Base-by-base conservation (phyloP, 2,329 filamentous ascomycete species). In the Penicillium sp. region DNA sequence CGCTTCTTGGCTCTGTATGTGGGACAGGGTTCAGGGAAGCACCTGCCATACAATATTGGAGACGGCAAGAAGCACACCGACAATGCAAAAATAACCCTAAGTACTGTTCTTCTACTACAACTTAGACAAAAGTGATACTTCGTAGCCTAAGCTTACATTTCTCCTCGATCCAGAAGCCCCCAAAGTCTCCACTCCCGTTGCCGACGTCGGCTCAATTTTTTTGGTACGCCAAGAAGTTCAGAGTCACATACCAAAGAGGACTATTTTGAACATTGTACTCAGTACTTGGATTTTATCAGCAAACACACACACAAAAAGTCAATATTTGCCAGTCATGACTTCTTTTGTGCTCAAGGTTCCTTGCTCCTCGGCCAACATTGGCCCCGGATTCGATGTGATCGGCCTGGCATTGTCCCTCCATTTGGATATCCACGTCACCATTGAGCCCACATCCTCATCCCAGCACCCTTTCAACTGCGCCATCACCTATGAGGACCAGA, bases 301-400 rank as follows among this genome's bases (percentile, higher is more conserved):
- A 27, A 18, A 29, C 34, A 13, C 19, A 49, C 33, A 40, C 30
- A 29, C 30, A 22, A 36, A 36, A 22, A 31, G 30, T 34, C 36
- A 31, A 31, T 42, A 25, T 46, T 49, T 39, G 58, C 58, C 51
- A 41, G 58, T 58, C 53, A 42, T 52, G 54, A 57, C 60, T 42
- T 82, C 81, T 46, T 86, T 87, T 72, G 75, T 80, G 60, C 88
- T 90, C 77, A 83, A 80, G 74, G 89, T 89, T 54, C 92, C 92
- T 58, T 95, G 89, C 76, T 97, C 92, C 53, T 96, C 91, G 54
- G 92, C 92, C 75, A 97, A 97, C 77, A 96, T 97, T 67, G 92
- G 89, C 60, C 92, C 92, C 41, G 92, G 92, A 51, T 99, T 97
- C 78, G 92, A 99, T 77, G 92, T 96, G 63, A 95, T 97, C 69